A percentile compares a stretch with the other conserved stretches of the same genome.
These are phyloP conservation scores for Pulveroboletus sp. DNA, from an alignment of 768 basidiomycete species.

Conservation along the genomic window DNA sequence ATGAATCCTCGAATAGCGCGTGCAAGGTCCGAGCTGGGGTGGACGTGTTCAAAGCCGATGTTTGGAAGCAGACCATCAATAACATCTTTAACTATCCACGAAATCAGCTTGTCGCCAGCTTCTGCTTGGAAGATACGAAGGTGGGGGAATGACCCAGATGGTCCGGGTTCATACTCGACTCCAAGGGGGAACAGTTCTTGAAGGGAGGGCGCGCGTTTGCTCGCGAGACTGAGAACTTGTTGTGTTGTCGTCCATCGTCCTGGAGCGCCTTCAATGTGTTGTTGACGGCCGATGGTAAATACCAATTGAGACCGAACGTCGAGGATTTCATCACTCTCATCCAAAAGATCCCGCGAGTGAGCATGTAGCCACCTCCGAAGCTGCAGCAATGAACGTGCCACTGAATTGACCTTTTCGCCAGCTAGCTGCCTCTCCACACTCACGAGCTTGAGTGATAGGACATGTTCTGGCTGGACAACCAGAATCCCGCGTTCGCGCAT, in stretches of 20 bases:
- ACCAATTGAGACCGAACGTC: constrained; percentile 47
- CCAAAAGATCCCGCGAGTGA: constrained; percentile 17
- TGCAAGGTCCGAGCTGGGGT: neutral
- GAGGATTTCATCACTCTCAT: constrained; percentile 24
- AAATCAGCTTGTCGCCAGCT: constrained; percentile 6
- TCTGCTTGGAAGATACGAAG: constrained; percentile 12
- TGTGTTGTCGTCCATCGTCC: constrained; percentile 41
- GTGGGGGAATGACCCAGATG: constrained; percentile 6
- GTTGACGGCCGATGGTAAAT: constrained; percentile 41
- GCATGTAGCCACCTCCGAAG: constrained; percentile 17
- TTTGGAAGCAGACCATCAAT: constrained; percentile 6
- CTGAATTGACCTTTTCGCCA: constrained; percentile 9
- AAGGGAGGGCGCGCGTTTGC: constrained; percentile 4
- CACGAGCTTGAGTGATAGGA: constrained; percentile 47
- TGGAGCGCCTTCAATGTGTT: constrained; percentile 37
- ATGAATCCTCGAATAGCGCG: constrained; percentile 15
- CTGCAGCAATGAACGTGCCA: constrained; percentile 21
- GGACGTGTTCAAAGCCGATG: constrained; percentile 1
- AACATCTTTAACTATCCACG: constrained; percentile 6
- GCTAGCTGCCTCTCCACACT: constrained; percentile 32
- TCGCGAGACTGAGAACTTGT: constrained; percentile 24
- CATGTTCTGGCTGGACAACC: constrained; percentile 48
- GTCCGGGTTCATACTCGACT: constrained; percentile 8
- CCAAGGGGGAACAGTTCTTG: neutral
- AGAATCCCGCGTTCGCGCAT: constrained; percentile 36